A percentile compares a stretch with the other conserved stretches of the same genome.
Conservation (phyloP, 2,329 filamentous ascomycete species). For the Colletotrichum shisoi region DNA sequence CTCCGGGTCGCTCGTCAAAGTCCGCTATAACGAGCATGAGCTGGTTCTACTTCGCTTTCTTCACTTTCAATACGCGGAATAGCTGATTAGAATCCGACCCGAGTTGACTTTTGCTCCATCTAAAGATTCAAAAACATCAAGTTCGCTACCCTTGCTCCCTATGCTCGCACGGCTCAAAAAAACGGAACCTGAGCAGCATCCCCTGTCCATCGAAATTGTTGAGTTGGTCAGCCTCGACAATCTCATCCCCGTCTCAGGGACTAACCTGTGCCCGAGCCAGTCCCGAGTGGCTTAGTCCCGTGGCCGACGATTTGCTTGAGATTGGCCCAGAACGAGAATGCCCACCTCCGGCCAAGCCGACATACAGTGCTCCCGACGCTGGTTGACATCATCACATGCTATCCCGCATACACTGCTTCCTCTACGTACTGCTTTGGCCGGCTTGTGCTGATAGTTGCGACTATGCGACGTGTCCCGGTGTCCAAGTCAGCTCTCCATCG, state of each 20-base stretch:
- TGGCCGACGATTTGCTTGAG: conserved; percentile 8
- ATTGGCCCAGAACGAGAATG: conserved; percentile 9
- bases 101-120: too few species aligned
- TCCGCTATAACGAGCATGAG: neutral
- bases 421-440: neutral
- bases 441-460: too few species aligned
- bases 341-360: conserved; percentile 14
- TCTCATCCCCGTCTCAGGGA: conserved; percentile 2
- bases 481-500: neutral
- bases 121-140: too few species aligned
- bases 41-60: too few species aligned
- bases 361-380: conserved; percentile 8
- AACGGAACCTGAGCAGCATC: conserved; percentile 3
- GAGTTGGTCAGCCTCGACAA: conserved; percentile 18
- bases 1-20: neutral
- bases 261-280: neutral
- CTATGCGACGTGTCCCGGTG: neutral
- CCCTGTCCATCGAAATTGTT: conserved; percentile 30
- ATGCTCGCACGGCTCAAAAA: neutral
- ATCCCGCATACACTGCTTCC: neutral
- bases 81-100: too few species aligned
- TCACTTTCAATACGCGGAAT: too few species aligned
- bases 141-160: too few species aligned
- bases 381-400: conserved; percentile 37
- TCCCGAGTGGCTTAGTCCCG: neutral